These are phyloP conservation scores for Umbelopsis sp. DNA, from an alignment of 192 early-diverging fungal genomes.

Conservation along the genomic window DNA sequence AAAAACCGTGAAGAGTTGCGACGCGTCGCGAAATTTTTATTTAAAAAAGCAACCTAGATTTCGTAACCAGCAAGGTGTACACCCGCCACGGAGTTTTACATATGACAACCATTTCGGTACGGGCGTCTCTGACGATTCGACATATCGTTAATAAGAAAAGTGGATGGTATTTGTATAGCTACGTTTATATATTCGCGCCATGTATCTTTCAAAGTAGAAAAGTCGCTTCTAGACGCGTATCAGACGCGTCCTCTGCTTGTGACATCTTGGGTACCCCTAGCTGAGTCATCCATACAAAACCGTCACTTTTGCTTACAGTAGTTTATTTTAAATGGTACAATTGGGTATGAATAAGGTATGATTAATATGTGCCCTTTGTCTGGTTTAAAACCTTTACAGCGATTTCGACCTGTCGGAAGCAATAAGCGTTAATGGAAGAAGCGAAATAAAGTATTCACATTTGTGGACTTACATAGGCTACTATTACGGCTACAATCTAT, in stretches of 20 bases:
- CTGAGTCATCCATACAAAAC: conserved; percentile 19
- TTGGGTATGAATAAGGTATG: background rate
- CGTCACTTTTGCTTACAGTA: background rate
- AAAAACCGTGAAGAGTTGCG: conserved; percentile 2
- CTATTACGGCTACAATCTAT: conserved; percentile 37
- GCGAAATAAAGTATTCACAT: background rate
- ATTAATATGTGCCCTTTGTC: conserved; percentile 7
- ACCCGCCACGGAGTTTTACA: conserved; percentile 16
- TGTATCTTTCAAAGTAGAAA: no score
- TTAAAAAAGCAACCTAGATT: conserved; percentile 3
- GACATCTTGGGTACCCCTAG: background rate
- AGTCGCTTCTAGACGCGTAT: background rate
- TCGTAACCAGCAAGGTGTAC: conserved; percentile 12
- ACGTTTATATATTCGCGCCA: no score
- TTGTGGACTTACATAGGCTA: conserved; percentile 38
- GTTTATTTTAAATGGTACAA: no score
- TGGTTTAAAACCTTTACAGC: conserved; percentile 29
- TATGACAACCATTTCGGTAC: no score
- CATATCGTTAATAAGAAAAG: no score
- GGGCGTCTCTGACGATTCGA: no score
- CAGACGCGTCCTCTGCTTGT: background rate
- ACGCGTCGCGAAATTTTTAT: conserved; percentile 19
- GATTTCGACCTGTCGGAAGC: conserved; percentile 33
- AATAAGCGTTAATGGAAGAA: background rate
- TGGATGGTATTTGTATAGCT: no score